These are phyloP conservation scores for Lanmaoa rubissima DNA, from an alignment of 768 basidiomycete genomes.

Conservation along the genomic window DNA sequence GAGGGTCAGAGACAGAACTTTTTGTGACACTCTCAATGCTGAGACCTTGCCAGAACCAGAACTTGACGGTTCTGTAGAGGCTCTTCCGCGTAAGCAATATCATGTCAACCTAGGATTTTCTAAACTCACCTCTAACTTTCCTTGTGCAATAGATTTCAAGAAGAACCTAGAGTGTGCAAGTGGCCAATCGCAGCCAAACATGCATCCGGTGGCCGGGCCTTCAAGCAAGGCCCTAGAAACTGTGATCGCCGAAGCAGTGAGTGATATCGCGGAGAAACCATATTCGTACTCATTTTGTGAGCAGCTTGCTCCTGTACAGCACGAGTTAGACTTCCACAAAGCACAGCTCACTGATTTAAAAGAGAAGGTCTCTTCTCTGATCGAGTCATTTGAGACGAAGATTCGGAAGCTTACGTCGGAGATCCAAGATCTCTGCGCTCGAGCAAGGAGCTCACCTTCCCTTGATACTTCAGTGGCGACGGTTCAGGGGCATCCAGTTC, in stretches of 20 bases:
- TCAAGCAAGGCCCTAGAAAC: conserved; percentile 15
- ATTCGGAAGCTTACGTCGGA: conserved; percentile 38
- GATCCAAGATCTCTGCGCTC: conserved; percentile 32
- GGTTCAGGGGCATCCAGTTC: conserved; percentile 16
- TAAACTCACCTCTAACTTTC: neutral
- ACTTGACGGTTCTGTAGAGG: conserved; percentile 9
- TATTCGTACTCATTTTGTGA: conserved; percentile 7
- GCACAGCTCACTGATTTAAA: conserved; percentile 40
- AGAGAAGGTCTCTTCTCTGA: conserved; percentile 29
- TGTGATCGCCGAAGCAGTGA: conserved; percentile 31
- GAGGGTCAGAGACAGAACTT: conserved; percentile 40
- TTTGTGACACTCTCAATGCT: conserved; percentile 4
- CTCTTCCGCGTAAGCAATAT: conserved; percentile 15
- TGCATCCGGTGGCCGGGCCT: conserved; percentile 1
- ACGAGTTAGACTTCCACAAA: conserved; percentile 47
- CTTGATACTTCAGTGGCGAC: conserved; percentile 7
- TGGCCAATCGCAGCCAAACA: conserved; percentile 4
- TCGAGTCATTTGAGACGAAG: conserved; percentile 35
- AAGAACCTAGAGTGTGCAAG: neutral
- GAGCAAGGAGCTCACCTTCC: conserved; percentile 11
- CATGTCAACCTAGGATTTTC: neutral
- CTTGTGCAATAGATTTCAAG: conserved; percentile 4
- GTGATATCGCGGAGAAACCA: conserved; percentile 1
- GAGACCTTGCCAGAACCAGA: conserved; percentile 27
- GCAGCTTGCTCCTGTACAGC: conserved; percentile 52